Evolutionary conservation across 2,329 filamentous ascomycete species (phyloP), one percentile per base, ranked within the genome.

Genomic region (Aureobasidium lini): DNA sequence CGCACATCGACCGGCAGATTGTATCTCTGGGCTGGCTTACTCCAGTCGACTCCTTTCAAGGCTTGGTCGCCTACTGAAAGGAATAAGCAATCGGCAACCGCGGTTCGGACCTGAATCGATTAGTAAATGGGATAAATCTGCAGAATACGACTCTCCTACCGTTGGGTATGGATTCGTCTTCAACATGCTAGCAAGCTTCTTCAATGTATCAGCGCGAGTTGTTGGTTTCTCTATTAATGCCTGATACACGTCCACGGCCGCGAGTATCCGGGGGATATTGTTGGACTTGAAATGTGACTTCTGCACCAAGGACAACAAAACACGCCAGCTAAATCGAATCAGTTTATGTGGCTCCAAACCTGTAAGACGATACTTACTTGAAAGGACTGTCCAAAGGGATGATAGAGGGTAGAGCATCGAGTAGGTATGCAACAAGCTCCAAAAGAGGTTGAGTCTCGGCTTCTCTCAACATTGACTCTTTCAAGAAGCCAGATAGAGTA

Each of bases 281-380:
- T 87, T 84, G 1, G 87, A 88, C 73, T 92, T 93, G 76, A 88
- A 92, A 63, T 92, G 88, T 0, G 88, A 82, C 71, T 87, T 90
- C 68, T 95, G 90, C 4, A 87, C 83, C 37, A 84, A 77, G 6
- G 85, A 77, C 61, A 91, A 90, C 3, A 96, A 74, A 6, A 72
- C 78, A 62, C 83, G 83, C 69, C 81, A 82, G 59, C 79, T 77
- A 59, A 10, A 46, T 28, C 23, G 16, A 64, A 29, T 52, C 39
- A 56, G 63, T 28, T 64, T 52, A 11, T 50, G 16, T 15, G 15
- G 28, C 18, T n/a, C 13, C 4, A 16, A 10, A n/a, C 31, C 29
- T 6, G 3, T 37, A 28, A 36, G 28, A 23, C 16, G 2, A 10
- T 8, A 66, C 76, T 72, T 63, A 77, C 80, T 74, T 92, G 85